phyloP scores from a whole-genome alignment of 768 basidiomycete genomes.

The Suillus placidus region DNA sequence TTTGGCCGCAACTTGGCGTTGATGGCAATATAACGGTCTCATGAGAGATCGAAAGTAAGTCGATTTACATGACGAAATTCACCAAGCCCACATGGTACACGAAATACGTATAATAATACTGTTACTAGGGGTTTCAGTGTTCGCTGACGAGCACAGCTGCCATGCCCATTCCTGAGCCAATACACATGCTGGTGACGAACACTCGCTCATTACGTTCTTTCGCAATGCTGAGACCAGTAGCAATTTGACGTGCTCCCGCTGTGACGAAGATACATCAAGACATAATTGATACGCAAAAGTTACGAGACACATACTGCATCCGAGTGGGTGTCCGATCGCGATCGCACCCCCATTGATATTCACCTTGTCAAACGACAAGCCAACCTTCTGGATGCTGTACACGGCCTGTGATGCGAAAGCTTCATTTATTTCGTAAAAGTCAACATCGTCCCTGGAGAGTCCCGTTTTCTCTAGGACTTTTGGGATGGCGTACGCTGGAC shows the following conservation, averaged over 20 bases:
- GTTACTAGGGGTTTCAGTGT: slow-evolving; percentile 48
- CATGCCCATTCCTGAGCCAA: slow-evolving; percentile 91
- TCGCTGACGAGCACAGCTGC: slow-evolving; percentile 85
- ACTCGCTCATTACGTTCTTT: slow-evolving; percentile 76
- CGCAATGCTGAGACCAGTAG: slow-evolving; percentile 80
- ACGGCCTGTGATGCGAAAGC: slow-evolving; percentile 87
- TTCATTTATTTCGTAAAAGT: slow-evolving; percentile 93
- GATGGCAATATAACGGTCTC: background rate
- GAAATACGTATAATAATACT: background rate
- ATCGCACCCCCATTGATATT: slow-evolving; percentile 90
- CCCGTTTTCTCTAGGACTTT: slow-evolving; percentile 68
- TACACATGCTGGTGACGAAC: slow-evolving; percentile 91
- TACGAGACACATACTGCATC: slow-evolving; percentile 60
- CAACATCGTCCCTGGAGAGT: slow-evolving; percentile 69
- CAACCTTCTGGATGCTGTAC: slow-evolving; percentile 68
- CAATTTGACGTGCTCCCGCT: slow-evolving; percentile 88
- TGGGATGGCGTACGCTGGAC: slow-evolving; percentile 88
- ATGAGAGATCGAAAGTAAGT: background rate
- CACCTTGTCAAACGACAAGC: slow-evolving; percentile 76
- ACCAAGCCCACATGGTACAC: background rate
- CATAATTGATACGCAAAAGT: slow-evolving; percentile 11
- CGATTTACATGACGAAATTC: too few species aligned
- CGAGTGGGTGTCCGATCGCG: slow-evolving; percentile 87
- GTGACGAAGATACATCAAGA: slow-evolving; percentile 1
- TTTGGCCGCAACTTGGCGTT: background rate